A percentile compares a stretch with the other conserved stretches of the same genome.
These are phyloP conservation scores for Murraya paniculata DNA, from an alignment of 345 rosid genomes.

Conservation along the genomic window DNA sequence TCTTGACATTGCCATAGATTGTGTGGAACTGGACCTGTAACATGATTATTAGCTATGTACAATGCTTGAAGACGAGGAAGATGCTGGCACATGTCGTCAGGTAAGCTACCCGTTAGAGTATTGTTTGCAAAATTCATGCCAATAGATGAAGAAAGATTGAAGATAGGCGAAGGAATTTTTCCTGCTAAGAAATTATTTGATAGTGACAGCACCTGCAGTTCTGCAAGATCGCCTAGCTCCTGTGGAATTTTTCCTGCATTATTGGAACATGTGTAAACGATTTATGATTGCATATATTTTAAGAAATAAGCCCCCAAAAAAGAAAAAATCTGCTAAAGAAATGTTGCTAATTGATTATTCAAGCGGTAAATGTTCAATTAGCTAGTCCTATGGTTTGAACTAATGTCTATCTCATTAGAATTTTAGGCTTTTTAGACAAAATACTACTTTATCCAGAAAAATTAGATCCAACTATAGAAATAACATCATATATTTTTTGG, in stretches of 20 bases:
- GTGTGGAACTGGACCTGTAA: conserved; percentile 13
- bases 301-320: too few relatives aligned
- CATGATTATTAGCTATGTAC: background rate
- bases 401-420: too few relatives aligned
- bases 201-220: background rate
- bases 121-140: background rate
- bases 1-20: background rate
- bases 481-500: too few relatives aligned
- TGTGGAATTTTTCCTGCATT: background rate
- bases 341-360: too few relatives aligned
- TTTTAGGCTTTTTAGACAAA: too few relatives aligned
- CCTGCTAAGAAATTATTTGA: background rate
- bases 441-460: too few relatives aligned
- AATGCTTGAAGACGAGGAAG: background rate
- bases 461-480: too few relatives aligned
- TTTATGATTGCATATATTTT: too few relatives aligned
- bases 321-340: too few relatives aligned
- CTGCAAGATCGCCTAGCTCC: background rate
- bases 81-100: background rate
- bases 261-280: too few relatives aligned
- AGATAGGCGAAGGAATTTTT: background rate
- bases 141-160: background rate
- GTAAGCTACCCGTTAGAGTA: background rate
- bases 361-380: too few relatives aligned
- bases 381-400: too few relatives aligned